Percentiles rank a stretch among this genome's conserved stretches.
phyloP scores from a whole-genome alignment of 805 yeast species.

The fission yeast (Schizosaccharomyces pombe) region ASM294v3 CU329670.1:3476001-3476500 shows the following conservation, averaged over 20 bases:
- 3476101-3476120: background rate
- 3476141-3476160: slow-evolving; percentile 6
- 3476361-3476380: slow-evolving; percentile 49
- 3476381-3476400: slow-evolving; percentile 72
- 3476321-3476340: slow-evolving; percentile 51
- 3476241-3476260: slow-evolving; percentile 14
- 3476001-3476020: slow-evolving; percentile 43
- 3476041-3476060: slow-evolving; percentile 19
- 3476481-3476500: slow-evolving; percentile 54
- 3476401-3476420: slow-evolving; percentile 66
- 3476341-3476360: slow-evolving; percentile 66
- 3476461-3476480: slow-evolving; percentile 96
- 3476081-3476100: slow-evolving; percentile 21
- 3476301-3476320: slow-evolving; percentile 58
- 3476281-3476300: slow-evolving; percentile 41
- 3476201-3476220: slow-evolving; percentile 66
- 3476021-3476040: slow-evolving; percentile 45
- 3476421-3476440: slow-evolving; percentile 70
- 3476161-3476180: slow-evolving; percentile 18
- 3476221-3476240: slow-evolving; percentile 45
- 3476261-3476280: slow-evolving; percentile 24
- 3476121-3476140: background rate
- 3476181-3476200: slow-evolving; percentile 27
- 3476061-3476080: slow-evolving; percentile 28
- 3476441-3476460: slow-evolving; percentile 61